phyloP scores from a whole-genome alignment of 2,329 filamentous ascomycete genomes.

The Arthrobotrys sphaeroides region DNA sequence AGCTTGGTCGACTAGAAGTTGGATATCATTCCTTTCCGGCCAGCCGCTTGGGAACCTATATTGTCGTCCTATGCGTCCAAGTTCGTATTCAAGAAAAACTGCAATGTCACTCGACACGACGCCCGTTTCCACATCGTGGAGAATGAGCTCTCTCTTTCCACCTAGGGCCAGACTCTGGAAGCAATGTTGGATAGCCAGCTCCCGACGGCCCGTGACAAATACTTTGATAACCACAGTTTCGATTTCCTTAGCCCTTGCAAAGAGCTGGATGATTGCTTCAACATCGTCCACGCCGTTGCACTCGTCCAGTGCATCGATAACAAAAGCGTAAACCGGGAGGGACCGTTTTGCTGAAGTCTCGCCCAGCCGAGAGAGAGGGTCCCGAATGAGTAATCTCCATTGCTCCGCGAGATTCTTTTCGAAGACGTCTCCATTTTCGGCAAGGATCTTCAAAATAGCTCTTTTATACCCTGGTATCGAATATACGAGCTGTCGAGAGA shows the following conservation, averaged over 20 bases:
- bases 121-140: background rate
- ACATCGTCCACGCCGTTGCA: background rate
- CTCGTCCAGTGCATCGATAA: constrained; percentile 6
- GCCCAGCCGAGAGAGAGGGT: background rate
- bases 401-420: constrained; percentile 5
- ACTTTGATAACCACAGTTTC: background rate
- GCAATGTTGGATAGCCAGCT: background rate
- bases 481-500: background rate
- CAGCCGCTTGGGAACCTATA: background rate
- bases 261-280: background rate
- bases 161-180: background rate
- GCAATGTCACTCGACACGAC: background rate
- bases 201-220: background rate
- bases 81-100: background rate
- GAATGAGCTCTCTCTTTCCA: background rate
- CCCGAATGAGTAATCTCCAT: background rate
- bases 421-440: background rate
- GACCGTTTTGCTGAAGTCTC: background rate
- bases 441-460: background rate
- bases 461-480: background rate
- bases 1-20: background rate
- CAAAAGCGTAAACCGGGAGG: background rate
- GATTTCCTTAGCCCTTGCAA: background rate
- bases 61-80: background rate
- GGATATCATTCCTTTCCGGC: background rate